Conservation (phyloP, 176 grass and related monocot genomes). For the Musa acuminata region DNA sequence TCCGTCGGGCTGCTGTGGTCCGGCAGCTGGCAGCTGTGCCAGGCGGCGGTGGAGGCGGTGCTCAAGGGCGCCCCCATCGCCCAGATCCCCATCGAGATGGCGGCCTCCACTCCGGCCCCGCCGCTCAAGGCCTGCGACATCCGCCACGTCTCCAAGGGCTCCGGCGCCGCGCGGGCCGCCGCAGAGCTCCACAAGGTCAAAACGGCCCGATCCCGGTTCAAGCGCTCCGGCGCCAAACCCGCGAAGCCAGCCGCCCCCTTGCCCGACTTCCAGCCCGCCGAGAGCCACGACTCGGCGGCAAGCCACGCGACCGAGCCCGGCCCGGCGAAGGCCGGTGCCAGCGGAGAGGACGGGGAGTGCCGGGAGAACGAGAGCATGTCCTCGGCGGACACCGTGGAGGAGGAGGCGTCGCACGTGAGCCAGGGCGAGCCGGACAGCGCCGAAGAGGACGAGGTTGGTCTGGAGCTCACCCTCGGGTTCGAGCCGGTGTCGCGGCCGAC, state of each 20-base stretch:
- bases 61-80: background rate
- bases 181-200: background rate
- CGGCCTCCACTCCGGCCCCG: background rate
- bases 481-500: background rate
- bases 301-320: background rate
- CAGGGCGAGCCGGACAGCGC: background rate
- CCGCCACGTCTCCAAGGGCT: constrained; percentile 1
- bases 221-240: background rate
- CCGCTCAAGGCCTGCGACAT: constrained; percentile 5
- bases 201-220: background rate
- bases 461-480: constrained; percentile 17
- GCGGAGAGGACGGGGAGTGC: no score
- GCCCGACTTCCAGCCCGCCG: background rate
- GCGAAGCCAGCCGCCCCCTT: background rate
- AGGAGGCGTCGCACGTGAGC: constrained; percentile 10
- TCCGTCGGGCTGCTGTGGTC: constrained; percentile 10
- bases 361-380: background rate
- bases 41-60: constrained; percentile 10
- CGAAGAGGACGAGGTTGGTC: background rate
- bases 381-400: background rate
- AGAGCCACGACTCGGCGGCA: background rate
- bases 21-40: background rate
- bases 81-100: background rate
- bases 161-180: background rate
- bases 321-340: background rate